A percentile compares a stretch with the other conserved stretches of the same genome.
phyloP scores from a whole-genome alignment of 768 basidiomycete genomes.

The Plicaturopsis crispa region DNA sequence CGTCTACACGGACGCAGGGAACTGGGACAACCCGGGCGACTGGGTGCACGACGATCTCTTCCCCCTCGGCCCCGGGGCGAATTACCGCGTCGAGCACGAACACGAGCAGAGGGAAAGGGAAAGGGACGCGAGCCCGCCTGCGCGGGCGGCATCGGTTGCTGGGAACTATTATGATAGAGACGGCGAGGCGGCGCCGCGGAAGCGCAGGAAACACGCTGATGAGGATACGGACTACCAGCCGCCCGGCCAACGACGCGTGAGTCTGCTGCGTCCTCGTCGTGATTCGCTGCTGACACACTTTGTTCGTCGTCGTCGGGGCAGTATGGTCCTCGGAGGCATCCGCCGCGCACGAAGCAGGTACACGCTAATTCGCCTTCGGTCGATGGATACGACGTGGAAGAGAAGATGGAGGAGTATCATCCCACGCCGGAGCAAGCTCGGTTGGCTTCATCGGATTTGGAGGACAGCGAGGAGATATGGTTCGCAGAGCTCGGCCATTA shows the following conservation, averaged over 20 bases:
- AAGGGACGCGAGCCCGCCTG: constrained; percentile 7
- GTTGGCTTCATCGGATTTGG: constrained; percentile 67
- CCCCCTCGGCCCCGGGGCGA: constrained; percentile 28
- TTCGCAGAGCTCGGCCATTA: constrained; percentile 61
- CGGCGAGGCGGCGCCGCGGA: constrained; percentile 29
- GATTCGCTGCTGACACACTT: constrained; percentile 4
- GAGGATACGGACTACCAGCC: constrained; percentile 53
- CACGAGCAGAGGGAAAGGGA: constrained; percentile 19
- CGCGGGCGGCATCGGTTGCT: constrained; percentile 11
- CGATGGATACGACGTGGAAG: constrained; percentile 14
- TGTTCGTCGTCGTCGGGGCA: too few species aligned
- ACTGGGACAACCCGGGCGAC: constrained; percentile 31
- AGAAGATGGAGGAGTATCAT: constrained; percentile 13
- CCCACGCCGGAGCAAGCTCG: constrained; percentile 33
- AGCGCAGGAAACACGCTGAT: constrained; percentile 39
- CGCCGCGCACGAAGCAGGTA: constrained; percentile 28
- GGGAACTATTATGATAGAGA: constrained; percentile 24
- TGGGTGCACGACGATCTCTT: constrained; percentile 29
- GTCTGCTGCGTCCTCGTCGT: constrained; percentile 18
- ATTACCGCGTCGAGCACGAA: constrained; percentile 19
- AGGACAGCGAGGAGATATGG: constrained; percentile 79
- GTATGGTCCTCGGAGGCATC: constrained; percentile 36
- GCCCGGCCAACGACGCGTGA: constrained; percentile 46
- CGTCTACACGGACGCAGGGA: constrained; percentile 28
- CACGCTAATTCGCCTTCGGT: constrained; percentile 16